phyloP scores from a whole-genome alignment of 306 rosid genomes.

The Cicer judaicum region DNA sequence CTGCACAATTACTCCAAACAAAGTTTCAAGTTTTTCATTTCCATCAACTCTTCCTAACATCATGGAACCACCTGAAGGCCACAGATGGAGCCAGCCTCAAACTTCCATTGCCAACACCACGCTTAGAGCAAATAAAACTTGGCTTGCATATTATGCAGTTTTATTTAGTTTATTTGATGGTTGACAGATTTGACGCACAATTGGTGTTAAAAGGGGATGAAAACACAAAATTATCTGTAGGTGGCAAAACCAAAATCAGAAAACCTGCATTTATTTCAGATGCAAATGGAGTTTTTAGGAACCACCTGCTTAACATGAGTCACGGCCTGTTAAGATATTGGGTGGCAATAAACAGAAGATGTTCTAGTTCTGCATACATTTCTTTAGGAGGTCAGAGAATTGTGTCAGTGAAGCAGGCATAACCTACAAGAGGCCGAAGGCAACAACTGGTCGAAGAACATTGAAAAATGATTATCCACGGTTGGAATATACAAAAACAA shows the following conservation, averaged over 20 bases:
- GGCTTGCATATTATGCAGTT: not conserved
- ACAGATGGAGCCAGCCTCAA: no score
- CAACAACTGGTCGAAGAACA: not conserved
- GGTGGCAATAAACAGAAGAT: not conserved
- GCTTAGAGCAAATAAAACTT: not conserved
- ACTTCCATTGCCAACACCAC: not conserved
- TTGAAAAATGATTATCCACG: not conserved
- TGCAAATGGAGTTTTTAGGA: not conserved
- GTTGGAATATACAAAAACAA: conserved; percentile 5
- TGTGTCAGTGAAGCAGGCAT: not conserved
- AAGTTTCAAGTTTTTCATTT: not conserved
- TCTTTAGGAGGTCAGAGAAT: not conserved
- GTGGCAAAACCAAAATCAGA: not conserved
- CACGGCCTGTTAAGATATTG: not conserved
- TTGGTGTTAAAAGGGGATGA: not conserved
- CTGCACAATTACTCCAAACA: conserved; percentile 2
- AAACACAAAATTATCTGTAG: not conserved
- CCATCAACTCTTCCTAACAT: not conserved
- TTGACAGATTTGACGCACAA: not conserved
- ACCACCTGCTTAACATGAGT: not conserved
- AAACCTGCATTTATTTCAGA: conserved; percentile 2
- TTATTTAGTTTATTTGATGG: not conserved
- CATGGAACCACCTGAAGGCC: not conserved
- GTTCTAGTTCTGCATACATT: not conserved
- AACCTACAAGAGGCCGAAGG: not conserved